Evolutionary conservation across 345 rosid genomes (phyloP), one percentile per base, ranked within the genome.

Genomic region (Linum trigynum): DNA sequence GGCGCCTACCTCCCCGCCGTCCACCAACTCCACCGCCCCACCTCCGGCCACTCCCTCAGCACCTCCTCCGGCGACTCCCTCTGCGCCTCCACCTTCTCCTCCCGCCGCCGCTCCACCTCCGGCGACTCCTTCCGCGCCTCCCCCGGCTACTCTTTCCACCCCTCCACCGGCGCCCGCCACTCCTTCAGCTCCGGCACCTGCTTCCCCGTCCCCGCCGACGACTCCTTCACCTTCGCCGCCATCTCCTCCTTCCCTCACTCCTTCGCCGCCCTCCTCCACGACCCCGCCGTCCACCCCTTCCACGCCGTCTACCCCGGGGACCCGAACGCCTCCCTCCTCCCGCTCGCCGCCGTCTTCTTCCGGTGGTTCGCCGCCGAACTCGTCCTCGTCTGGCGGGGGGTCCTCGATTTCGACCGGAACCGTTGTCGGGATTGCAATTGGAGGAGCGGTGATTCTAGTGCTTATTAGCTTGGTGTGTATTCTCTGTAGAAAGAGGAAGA

Each of bases 361-460:
- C 10, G 59, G 63, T 39, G 10, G 53, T 8, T 63, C 71, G 63
- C 68, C 57, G 41, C 72, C 83, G 55, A 23, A 39, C 4, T n/a
- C 65, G 2, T 50, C 79, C 17, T 38, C 92, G 0, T 37, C 38
- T 6, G 2, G 5, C 8, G 12, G 17, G 16, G 16, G 36, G 32
- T 68, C 72, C 23, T 69, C 68, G 38, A 32, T 80, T 39, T 79
- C 90, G 51, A 81, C 87, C 7, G 88, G 85, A 65, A 65, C 84
- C 9, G 85, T 86, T 39, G 92, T 82, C 42, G 96, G 90, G 43
- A 65, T 86, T 23, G 92, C 84, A 17, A 69, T 89, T 11, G 96
- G 76, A 1, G 96, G 90, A 62, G 82, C 84, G 59, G 80, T 61
- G 32, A 0, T 80, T 35, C 75, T 88, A 64, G 60, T 76, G 41